Base-by-base conservation (phyloP, 23 red algal species). In the Gracilaria gracilis region DNA sequence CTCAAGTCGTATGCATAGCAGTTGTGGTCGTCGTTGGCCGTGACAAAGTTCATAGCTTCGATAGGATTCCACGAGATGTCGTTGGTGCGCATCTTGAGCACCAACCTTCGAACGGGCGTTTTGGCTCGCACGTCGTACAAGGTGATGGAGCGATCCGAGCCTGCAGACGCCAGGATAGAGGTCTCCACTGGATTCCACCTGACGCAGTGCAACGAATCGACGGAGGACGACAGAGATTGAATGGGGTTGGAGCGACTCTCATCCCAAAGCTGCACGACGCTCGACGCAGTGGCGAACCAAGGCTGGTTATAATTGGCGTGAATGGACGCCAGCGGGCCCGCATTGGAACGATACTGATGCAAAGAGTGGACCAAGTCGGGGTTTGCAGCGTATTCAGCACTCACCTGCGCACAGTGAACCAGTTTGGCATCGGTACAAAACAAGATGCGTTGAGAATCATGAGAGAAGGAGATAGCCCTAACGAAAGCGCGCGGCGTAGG, bases 11-110 rank as follows among this genome's bases (percentile, higher is more conserved):
- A 96, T 2, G 94, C 75, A 81, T 96, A 99, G 49, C 82, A 88
- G 55, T 99, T 95, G 86, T 91, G 87, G 62, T 99, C 94, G 53
- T 99, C 97, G 61, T 90, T 95, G 9, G 94, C 97, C 16, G 94
- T 80, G 7, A 93, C 71, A 75, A 99, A 94, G 74, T 92, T 93
- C 53, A 94, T 93, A 0, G 97, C 48, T 32, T 96, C 93, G 44
- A 99, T 83, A 28, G 97, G 97, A 67, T 99, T 99, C 97, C 97
- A 99, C 32, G 97, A 86, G 20, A 96, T 82, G 57, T 88, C 74
- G 59, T 99, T 99, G 48, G 91, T 83, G 53, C 93, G 94, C 86
- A 93, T 95, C 4, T 50, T 31, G 57, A 99, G 79, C 25, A 95
- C 93, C 24, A 94, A 65, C 9, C 85, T 81, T 0, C 93, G 85